phyloP scores from a whole-genome alignment of 1,139 yeast genomes.

The Torulaspora pretoriensis region DNA sequence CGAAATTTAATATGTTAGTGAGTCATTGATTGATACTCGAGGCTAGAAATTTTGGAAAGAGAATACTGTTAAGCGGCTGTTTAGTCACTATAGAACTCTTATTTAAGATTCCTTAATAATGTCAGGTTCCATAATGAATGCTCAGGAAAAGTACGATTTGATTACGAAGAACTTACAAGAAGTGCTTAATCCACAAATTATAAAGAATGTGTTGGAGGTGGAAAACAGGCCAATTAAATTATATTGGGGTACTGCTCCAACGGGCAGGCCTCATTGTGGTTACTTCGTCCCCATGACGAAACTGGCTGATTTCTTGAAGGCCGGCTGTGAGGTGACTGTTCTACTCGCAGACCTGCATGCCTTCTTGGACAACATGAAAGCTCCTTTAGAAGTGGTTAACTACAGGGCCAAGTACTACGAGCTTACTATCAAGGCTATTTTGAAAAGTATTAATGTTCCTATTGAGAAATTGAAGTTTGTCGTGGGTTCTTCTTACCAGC shows the following conservation, averaged over 20 bases:
- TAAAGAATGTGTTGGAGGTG: conserved; percentile 74
- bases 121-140: conserved; percentile 33
- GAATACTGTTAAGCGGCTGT: not conserved
- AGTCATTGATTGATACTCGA: not conserved
- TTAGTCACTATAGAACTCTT: not conserved
- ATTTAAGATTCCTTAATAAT: conserved; percentile 1
- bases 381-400: conserved; percentile 86
- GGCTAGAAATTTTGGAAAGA: not conserved
- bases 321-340: conserved; percentile 93
- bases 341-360: conserved; percentile 97
- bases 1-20: conserved; percentile 4
- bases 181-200: conserved; percentile 82
- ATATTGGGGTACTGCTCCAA: conserved; percentile 97
- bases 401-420: conserved; percentile 90
- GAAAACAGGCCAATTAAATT: conserved; percentile 77
- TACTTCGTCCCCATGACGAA: conserved; percentile 98
- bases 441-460: conserved; percentile 83
- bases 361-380: conserved; percentile 96
- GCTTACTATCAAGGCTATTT: conserved; percentile 72
- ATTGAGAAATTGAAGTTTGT: conserved; percentile 81
- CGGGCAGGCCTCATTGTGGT: conserved; percentile 98
- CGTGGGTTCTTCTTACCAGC: conserved; percentile 85
- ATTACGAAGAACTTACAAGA: conserved; percentile 89
- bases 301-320: conserved; percentile 88
- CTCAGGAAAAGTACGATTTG: conserved; percentile 67